Evolutionary conservation across 192 early-diverging fungal genomes (phyloP), one percentile per base, ranked within the genome.

Genomic region (Podila horticola): DNA sequence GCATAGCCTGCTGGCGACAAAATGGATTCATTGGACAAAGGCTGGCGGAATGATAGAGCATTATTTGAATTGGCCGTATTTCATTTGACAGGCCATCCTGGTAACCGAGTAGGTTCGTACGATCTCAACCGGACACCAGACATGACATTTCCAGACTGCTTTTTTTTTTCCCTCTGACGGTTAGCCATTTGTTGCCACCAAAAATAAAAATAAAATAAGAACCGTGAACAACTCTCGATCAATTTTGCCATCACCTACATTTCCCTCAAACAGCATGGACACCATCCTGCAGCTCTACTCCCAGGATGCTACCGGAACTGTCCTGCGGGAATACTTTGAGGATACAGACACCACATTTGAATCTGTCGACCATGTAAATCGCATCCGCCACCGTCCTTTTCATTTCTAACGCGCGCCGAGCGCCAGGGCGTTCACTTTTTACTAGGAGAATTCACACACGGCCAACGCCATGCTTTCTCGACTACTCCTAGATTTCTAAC

Each of bases 261-360:
- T 19, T 55, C 50, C 22, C n/a, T 34, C 30, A 49, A 10, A 15
- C 62, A 30, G 7, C 62, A 81, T 81, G 77, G 71, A 81, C 51
- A 52, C 66, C 33, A 72, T 81, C 62, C 70, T 81, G 22, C 66
- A 28, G 36, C 66, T 81, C 22, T 58, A 65, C 48, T 57, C 45
- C 48, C 71, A 73, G 67, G 77, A 81, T 62, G 55, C 31, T 26
- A 60, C 77, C 15, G 77, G 77, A 41, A 26, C 67, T 19, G 12
- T 66, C 20, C 57, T 81, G 57, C 49, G 62, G 31, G 38, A 60
- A 0, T 65, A 69, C 62, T 61, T 81, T 60, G 77, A 81, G 2
- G 71, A 68, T 15, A 20, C 17, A 0, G 77, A 65, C 60, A 24
- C 68, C 12, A 58, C 29, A 20, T n/a, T 63, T 24, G 60, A 74